Conservation (phyloP, 1,284 basidiomycete species). For the Sporisorium exsertum region DNA sequence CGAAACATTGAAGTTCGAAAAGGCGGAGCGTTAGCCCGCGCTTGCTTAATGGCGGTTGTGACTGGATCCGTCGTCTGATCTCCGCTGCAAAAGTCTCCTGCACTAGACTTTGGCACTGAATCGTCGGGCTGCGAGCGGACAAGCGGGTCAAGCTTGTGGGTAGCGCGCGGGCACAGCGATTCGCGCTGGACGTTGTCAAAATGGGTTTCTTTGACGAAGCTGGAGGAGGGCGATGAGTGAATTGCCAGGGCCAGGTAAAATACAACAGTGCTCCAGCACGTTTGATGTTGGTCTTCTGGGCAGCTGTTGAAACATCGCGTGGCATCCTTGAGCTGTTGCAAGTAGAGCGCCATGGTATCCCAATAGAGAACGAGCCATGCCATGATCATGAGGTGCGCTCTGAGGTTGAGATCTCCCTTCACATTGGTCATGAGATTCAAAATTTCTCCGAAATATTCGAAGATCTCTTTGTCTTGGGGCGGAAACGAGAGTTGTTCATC, state of each 20-base stretch:
- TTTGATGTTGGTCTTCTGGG: background rate
- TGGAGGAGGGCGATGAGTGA: background rate
- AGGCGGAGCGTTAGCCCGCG: background rate
- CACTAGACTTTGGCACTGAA: too few species aligned
- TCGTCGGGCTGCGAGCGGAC: too few species aligned
- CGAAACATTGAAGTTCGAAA: background rate
- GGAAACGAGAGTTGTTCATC: background rate
- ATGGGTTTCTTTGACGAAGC: background rate
- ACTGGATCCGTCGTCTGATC: too few species aligned
- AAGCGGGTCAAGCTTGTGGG: background rate
- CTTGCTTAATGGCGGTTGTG: background rate
- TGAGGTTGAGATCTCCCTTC: background rate
- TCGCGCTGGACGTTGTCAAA: background rate
- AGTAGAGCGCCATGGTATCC: background rate
- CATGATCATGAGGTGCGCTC: background rate
- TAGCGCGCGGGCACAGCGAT: background rate
- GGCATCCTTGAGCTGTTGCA: background rate
- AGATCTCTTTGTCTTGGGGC: background rate
- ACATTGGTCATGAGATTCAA: background rate
- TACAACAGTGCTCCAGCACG: background rate
- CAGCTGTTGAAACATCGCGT: background rate
- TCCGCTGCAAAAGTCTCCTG: too few species aligned
- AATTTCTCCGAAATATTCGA: background rate
- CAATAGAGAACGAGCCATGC: slow-evolving; percentile 7
- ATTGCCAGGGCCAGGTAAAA: background rate